Conservation (phyloP, 2,329 filamentous ascomycete species). For the Sphaerostilbella broomeana region DNA sequence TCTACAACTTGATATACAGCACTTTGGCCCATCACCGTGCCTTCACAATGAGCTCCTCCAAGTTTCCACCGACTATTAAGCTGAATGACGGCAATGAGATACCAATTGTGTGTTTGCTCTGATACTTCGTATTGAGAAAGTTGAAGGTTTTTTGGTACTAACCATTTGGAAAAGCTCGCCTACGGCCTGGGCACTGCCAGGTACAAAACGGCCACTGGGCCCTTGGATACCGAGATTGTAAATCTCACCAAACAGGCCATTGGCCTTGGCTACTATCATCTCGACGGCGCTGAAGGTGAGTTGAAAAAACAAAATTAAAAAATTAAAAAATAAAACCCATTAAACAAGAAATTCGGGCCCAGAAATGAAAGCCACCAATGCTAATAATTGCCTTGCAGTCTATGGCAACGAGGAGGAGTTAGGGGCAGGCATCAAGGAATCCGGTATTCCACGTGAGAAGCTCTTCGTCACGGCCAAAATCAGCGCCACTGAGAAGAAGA, state of each 20-base stretch:
- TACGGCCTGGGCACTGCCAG: conserved; percentile 67
- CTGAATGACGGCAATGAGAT: conserved; percentile 69
- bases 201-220: conserved; percentile 42
- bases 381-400: conserved; percentile 28
- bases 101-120: conserved; percentile 48
- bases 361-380: too few relatives aligned
- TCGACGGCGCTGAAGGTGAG: conserved; percentile 67
- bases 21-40: too few relatives aligned
- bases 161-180: conserved; percentile 43
- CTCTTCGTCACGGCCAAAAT: conserved; percentile 64
- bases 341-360: too few relatives aligned
- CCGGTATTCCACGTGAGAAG: conserved; percentile 56
- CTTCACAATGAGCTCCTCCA: conserved; percentile 37
- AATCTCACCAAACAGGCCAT: conserved; percentile 54
- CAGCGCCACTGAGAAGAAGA: conserved; percentile 31
- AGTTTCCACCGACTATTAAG: conserved; percentile 40
- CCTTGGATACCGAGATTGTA: conserved; percentile 49
- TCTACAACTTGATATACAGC: too few relatives aligned
- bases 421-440: conserved; percentile 62
- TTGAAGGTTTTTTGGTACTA: neutral
- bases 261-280: conserved; percentile 61
- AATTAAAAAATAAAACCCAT: neutral
- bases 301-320: neutral
- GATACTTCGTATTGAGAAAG: neutral
- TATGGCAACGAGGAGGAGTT: conserved; percentile 65